phyloP scores from a whole-genome alignment of 352 stramenopile species.

The Pythium aristosporum region DNA sequence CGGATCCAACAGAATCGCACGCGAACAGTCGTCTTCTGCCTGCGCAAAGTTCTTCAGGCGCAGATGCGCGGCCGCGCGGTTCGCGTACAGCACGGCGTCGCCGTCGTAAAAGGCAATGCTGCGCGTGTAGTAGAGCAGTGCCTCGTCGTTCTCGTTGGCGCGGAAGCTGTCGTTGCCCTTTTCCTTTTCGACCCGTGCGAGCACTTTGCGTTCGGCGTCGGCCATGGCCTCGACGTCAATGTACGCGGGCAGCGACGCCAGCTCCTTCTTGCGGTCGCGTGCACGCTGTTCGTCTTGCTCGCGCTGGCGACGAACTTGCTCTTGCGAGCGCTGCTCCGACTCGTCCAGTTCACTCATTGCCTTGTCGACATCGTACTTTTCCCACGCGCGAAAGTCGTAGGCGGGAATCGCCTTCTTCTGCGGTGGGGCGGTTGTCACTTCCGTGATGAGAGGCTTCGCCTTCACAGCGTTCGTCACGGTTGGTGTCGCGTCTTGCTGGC shows the following conservation, averaged over 20 bases:
- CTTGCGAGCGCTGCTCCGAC: slow-evolving; percentile 36
- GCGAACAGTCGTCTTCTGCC: slow-evolving; percentile 87
- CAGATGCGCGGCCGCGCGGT: slow-evolving; percentile 83
- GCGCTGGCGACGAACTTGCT: slow-evolving; percentile 37
- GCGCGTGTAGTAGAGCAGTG: slow-evolving; percentile 87
- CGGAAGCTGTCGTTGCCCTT: slow-evolving; percentile 95
- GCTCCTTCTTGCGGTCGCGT: slow-evolving; percentile 47
- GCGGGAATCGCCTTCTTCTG: slow-evolving; percentile 57
- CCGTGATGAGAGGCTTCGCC: slow-evolving; percentile 14
- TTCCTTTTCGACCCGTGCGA: slow-evolving; percentile 82
- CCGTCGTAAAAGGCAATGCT: slow-evolving; percentile 81
- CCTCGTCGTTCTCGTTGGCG: slow-evolving; percentile 80
- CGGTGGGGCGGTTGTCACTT: slow-evolving; percentile 13
- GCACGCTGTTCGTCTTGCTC: slow-evolving; percentile 40
- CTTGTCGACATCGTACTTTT: slow-evolving; percentile 89
- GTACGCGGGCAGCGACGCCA: slow-evolving; percentile 57
- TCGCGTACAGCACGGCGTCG: slow-evolving; percentile 82
- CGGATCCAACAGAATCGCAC: slow-evolving; percentile 76
- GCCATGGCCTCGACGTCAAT: slow-evolving; percentile 58
- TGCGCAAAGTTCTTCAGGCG: slow-evolving; percentile 77
- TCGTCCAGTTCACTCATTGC: slow-evolving; percentile 76
- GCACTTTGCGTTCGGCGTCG: slow-evolving; percentile 46
- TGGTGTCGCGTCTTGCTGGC: slow-evolving; percentile 26
- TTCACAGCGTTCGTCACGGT: not conserved
- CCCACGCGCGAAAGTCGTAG: slow-evolving; percentile 92